Base-by-base conservation (phyloP, 345 rosid genomes). In the Brassica carinata region DNA sequence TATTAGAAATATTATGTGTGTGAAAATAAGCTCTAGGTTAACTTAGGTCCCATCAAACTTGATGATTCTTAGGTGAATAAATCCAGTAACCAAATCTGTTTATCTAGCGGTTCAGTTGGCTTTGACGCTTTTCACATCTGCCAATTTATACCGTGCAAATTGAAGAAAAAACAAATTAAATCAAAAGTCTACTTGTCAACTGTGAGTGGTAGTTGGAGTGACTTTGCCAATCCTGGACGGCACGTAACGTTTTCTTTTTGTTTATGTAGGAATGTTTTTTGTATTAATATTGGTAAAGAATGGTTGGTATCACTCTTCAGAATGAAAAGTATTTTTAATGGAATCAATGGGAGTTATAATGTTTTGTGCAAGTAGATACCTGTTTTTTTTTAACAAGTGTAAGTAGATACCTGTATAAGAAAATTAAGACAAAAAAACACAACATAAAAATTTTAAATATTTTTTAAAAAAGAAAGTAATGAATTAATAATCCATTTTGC, bases 161-260 rank as follows among this genome's bases (percentile, higher is more conserved):
- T 23, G 2, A 43, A 53, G 58, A 53, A 53, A 53, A 53, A 2
- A n/a, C 9, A 45, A 74, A 74, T 26, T 3, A 7, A 33, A 7
- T 62, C 75, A 69, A 61, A 79, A 65, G 72, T 67, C 36, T 73
- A 38, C 40, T 2, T 77, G 81, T 70, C 64, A 53, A 10, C 38
- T 23, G 66, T 77, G 72, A 65, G 72, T 64, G 31, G 72, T 67
- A 40, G 78, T 73, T 72, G 77, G 67, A 73, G 70, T 73, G 73
- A 34, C 57, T 73, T 73, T 68, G 83, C 78, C 83, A 48, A 73
- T 79, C 45, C 83, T 79, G 33, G 69, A 79, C 78, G 83, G 83
- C 78, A 74, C 78, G 69, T 23, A 23, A 23, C 26, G 26, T 23
- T 23, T 23, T 23, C 26, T 23, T 23, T 23, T 23, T 23, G 26